phyloP scores from a whole-genome alignment of 495 filamentous ascomycete genomes.

The Ramalina peruviana region DNA sequence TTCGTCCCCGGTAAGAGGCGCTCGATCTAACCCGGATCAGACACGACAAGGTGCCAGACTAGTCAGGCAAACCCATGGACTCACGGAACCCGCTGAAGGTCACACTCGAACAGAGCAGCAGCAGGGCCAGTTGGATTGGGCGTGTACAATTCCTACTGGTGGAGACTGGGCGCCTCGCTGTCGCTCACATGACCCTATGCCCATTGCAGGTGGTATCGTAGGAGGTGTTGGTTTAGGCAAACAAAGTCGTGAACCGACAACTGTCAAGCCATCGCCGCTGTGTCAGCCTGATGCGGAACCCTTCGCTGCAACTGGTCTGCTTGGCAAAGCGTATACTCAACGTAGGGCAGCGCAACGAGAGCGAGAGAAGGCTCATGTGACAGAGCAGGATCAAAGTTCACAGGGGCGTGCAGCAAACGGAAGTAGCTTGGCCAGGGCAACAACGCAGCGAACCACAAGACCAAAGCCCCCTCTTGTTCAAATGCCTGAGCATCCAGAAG shows the following conservation, averaged over 20 bases:
- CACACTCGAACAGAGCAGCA: too few relatives aligned
- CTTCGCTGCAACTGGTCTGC: constrained; percentile 42
- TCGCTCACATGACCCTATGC: too few relatives aligned
- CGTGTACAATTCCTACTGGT: too few relatives aligned
- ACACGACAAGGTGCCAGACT: too few relatives aligned
- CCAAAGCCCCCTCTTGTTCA: constrained; percentile 62
- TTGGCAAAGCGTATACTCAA: constrained; percentile 49
- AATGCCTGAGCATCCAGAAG: constrained; percentile 56
- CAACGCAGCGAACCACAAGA: constrained; percentile 21
- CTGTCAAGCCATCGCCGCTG: constrained; percentile 5
- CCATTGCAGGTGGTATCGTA: too few relatives aligned
- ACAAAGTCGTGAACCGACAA: constrained; percentile 11
- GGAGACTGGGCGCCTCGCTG: too few relatives aligned
- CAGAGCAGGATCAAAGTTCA: constrained; percentile 11
- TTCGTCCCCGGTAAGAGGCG: too few relatives aligned
- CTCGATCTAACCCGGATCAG: too few relatives aligned
- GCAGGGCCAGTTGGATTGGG: too few relatives aligned
- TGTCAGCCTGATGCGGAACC: constrained; percentile 26
- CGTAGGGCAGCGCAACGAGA: constrained; percentile 43
- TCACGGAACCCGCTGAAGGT: too few relatives aligned
- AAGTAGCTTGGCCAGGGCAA: constrained; percentile 13
- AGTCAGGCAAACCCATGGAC: too few relatives aligned
- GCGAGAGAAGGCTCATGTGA: constrained; percentile 22
- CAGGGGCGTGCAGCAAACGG: not conserved
- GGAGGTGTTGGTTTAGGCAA: too few relatives aligned